Conservation (phyloP, 1,139 yeast species). For the Geotrichum klebahnii region DNA sequence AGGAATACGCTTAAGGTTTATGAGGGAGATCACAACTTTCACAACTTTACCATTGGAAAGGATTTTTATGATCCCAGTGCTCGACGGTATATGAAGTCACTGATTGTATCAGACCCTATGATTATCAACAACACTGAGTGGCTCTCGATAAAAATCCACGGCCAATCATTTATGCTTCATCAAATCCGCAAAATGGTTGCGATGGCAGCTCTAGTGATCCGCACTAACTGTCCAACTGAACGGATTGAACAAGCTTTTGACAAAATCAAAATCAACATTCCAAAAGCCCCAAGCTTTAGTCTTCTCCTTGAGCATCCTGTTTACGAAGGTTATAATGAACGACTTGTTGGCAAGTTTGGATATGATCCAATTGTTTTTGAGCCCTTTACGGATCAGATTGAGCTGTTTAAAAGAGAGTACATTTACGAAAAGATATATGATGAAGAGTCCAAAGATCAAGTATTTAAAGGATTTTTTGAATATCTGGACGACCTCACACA, state of each 20-base stretch:
- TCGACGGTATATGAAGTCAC: constrained; percentile 69
- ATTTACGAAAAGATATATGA: constrained; percentile 88
- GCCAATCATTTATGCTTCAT: constrained; percentile 97
- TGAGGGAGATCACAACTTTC: constrained; percentile 89
- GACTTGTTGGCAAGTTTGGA: constrained; percentile 63
- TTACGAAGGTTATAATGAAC: constrained; percentile 74
- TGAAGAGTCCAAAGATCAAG: constrained; percentile 82
- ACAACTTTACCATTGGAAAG: constrained; percentile 89
- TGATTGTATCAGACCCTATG: constrained; percentile 84
- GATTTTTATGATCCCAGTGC: constrained; percentile 78
- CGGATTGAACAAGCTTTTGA: constrained; percentile 78
- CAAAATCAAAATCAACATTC: constrained; percentile 72
- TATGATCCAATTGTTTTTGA: constrained; percentile 69
- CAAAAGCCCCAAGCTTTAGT: constrained; percentile 96
- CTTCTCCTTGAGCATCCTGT: constrained; percentile 85
- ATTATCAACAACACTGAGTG: constrained; percentile 92
- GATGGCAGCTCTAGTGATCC: constrained; percentile 78
- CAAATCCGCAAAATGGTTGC: constrained; percentile 98
- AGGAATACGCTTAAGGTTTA: constrained; percentile 67
- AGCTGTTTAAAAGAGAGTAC: constrained; percentile 75
- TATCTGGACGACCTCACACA: constrained; percentile 66
- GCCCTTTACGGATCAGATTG: constrained; percentile 63
- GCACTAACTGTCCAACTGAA: constrained; percentile 76
- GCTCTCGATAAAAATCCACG: constrained; percentile 93
- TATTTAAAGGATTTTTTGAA: constrained; percentile 80